Evolutionary conservation across 371 early-diverging fungal species (phyloP), one percentile per base, ranked within the genome.

Genomic region (Mucor velutinosus): DNA sequence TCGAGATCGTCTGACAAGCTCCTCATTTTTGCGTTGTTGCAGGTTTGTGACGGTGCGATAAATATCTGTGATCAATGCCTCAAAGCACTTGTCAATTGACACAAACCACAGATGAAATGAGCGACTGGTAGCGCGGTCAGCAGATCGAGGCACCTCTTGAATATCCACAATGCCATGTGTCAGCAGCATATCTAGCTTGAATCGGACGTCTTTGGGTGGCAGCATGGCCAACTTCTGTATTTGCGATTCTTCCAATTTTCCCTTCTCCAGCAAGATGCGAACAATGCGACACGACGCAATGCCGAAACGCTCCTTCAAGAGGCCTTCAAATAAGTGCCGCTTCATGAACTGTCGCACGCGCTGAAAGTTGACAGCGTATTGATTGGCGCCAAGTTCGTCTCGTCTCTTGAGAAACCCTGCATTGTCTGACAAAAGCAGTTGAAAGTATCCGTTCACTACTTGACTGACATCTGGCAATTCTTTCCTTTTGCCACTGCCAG

Each of bases 21-120:
- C 94, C 33, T 88, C 77, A 65, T 67, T 67, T 21, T 87, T 80
- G 6, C 95, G 85, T 62, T 90, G 84, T 60, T 90, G 87, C 27
- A 94, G 55, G 58, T 93, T 92, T 32, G 72, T 79, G 63, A 92
- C 79, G 23, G 86, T 85, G 21, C 88, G 82, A 71, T 91, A 92
- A 15, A 85, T 69, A 51, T 87, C 77, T 39, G 85, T 78, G 23
- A 89, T 59, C 23, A 95, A 75, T 3, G 83, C 73, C 17, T 84
- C 79, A 56, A 85, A 85, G 58, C 89, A 87, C 60, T 85, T 80
- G 5, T 87, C 82, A 15, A 90, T 66, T 33, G 90, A 81, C 4
- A 93, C 89, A 66, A 85, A 90, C 89, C 91, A 95, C 35, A 97
- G 82, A 65, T 91, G 94, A 68, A 89, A 87, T 23, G 94, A 94